A percentile compares a stretch with the other conserved stretches of the same genome.
Evolutionary conservation across 2,329 filamentous ascomycete species (phyloP).

Genomic region (Plenodomus biglobosus): DNA sequence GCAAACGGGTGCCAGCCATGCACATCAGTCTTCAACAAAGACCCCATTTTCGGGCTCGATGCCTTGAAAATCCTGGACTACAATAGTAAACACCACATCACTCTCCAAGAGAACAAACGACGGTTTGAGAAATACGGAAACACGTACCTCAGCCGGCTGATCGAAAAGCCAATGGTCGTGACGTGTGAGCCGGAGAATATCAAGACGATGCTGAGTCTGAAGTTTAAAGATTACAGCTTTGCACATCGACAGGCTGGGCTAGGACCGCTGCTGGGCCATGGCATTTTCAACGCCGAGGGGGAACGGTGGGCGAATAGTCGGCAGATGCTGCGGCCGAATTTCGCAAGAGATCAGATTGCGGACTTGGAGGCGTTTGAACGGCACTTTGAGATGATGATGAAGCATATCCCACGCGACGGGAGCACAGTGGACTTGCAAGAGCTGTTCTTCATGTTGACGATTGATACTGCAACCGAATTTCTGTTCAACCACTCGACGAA

Average conservation of each 20-base stretch:
- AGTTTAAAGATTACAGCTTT: conserved; percentile 52
- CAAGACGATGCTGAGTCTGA: conserved; percentile 49
- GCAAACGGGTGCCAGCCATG: conserved; percentile 53
- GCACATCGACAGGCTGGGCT: conserved; percentile 42
- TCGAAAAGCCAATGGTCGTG: conserved; percentile 38
- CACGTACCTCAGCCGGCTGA: conserved; percentile 47
- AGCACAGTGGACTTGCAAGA: conserved; percentile 43
- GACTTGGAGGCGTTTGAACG: conserved; percentile 61
- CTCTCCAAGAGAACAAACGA: conserved; percentile 23
- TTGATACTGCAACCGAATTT: conserved; percentile 55
- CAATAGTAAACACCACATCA: conserved; percentile 37
- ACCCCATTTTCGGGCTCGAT: conserved; percentile 58
- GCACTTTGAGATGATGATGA: conserved; percentile 61
- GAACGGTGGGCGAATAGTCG: conserved; percentile 45
- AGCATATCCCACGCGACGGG: conserved; percentile 60
- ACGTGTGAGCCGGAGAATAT: conserved; percentile 54
- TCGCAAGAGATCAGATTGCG: conserved; percentile 55
- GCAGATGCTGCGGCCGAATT: conserved; percentile 57
- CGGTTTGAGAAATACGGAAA: conserved; percentile 31
- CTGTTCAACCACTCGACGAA: conserved; percentile 50
- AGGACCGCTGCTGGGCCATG: conserved; percentile 47
- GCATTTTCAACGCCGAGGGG: conserved; percentile 53
- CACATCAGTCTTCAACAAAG: conserved; percentile 53
- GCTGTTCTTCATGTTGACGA: conserved; percentile 53
- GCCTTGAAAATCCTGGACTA: conserved; percentile 47